Evolutionary conservation across 1,284 basidiomycete genomes (phyloP), one percentile per base, ranked within the genome.

Genomic region (Heimioporus retisporus): DNA sequence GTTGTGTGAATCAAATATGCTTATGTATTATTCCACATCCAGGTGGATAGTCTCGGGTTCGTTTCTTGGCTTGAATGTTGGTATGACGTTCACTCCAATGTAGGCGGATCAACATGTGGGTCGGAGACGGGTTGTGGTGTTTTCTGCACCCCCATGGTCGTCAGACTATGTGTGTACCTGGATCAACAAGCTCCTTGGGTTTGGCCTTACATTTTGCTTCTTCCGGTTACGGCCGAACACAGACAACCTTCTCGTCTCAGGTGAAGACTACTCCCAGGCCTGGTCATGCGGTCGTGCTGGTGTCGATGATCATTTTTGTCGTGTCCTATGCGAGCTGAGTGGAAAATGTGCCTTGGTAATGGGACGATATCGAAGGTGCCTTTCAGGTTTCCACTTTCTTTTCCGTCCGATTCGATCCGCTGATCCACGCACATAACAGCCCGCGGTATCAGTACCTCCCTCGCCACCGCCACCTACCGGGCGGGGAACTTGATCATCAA

Each of bases 401-500:
- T 35, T 28, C 28, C 35, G 10, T 35, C 8, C 7, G 35, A 35
- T 35, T 10, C 35, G 10, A 35, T 35, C 35, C 10, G 35, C 35
- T 10, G 10, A 35, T 35, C 35, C 35, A 35, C 35, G 35, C 10
- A 10, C 10, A 35, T 10, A 6, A 35, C 35, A 10, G 93, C 95
- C 13, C 88, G 94, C 63, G 94, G 94, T 4, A 87, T 96, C 58
- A 94, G 94, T 28, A 92, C 92, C 16, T 92, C 91, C 4, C 84
- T 95, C 67, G 85, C 90, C n/a, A 95, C 93, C 1, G 90, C 93
- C 6, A 91, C 88, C 43, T 95, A 95, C 80, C 95, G 94, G 94
- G 86, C 25, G n/a, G 86, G 85, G 23, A 96, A 96, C 79, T 84
- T 96, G 46, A 82, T 95, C 72, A 93, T 96, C 72, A 88, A 88